Base-by-base conservation (phyloP, 768 basidiomycete species). In the Dentipellis sp. region DNA sequence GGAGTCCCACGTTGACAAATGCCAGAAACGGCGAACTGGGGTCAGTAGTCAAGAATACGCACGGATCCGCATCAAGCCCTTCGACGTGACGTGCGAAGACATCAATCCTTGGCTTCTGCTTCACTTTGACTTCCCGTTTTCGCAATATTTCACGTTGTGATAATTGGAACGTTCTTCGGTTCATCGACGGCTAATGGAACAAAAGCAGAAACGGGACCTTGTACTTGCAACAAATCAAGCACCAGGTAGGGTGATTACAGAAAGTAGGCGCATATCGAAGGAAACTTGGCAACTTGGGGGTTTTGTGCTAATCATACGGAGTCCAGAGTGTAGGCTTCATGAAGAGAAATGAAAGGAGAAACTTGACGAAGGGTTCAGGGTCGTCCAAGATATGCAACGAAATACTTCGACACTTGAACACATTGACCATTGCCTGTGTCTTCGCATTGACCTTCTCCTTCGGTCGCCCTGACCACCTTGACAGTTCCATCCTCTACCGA, bases 231-330 rank as follows among this genome's bases (percentile, higher is more conserved):
- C 53, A 62, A 53, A 58, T 56, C 50, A 60, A 59, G 57, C 56
- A 52, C 55, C 54, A 75, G 71, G 69, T 75, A 75, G 69, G 69
- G 70, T 68, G 71, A 75, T 67, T 77, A 80, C 77, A 77, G 72
- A 75, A 79, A 76, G 78, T 72, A 71, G 78, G 72, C 68, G 75
- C 60, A 75, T 66, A 71, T 64, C 72, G 74, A 75, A 75, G 69
- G 72, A 77, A 72, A 84, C 81, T 83, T 83, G 81, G 77, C 64
- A 81, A 80, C 79, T 83, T 82, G 80, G 72, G 67, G 73, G 72
- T 71, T 78, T 72, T 78, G 72, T 73, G 76, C 74, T 79, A 82
- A 49, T 75, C 74, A 77, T 62, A 78, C 63, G 62, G 60, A 62
- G 61, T 59, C 63, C 56, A 62, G 63, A 68, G 63, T 57, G 54